Evolutionary conservation across 2,329 filamentous ascomycete species (phyloP).

Genomic region (Aspergillus sp.): DNA sequence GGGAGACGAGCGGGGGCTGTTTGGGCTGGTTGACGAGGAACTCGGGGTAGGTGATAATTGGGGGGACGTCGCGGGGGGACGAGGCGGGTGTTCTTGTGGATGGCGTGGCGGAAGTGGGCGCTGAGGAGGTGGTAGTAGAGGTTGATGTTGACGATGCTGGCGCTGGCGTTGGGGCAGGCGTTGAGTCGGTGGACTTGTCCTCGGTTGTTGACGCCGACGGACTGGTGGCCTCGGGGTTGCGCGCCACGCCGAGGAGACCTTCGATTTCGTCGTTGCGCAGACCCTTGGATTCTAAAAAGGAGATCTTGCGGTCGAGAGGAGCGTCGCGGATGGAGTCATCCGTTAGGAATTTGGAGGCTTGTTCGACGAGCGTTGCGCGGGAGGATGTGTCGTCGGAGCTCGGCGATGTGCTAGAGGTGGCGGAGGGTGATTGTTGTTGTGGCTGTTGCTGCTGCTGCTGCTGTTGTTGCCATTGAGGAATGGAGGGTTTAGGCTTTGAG

Average conservation of each 20-base stretch:
- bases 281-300: slow-evolving; percentile 76
- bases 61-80: slow-evolving; percentile 48
- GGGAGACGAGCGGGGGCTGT: slow-evolving; percentile 59
- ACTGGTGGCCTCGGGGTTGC: slow-evolving; percentile 28
- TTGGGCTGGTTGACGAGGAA: slow-evolving; percentile 59
- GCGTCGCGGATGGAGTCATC: slow-evolving; percentile 70
- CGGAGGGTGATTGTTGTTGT: slow-evolving; percentile 16
- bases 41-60: slow-evolving; percentile 66
- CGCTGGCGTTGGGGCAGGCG: slow-evolving; percentile 14
- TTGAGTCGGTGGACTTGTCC: slow-evolving; percentile 16
- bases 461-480: slow-evolving; percentile 39
- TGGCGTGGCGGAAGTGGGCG: slow-evolving; percentile 7
- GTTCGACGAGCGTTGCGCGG: slow-evolving; percentile 52
- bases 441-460: slow-evolving; percentile 29
- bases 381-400: slow-evolving; percentile 23
- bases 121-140: not conserved
- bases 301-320: slow-evolving; percentile 67
- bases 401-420: slow-evolving; percentile 21
- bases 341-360: slow-evolving; percentile 72
- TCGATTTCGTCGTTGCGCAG: slow-evolving; percentile 66
- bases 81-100: slow-evolving; percentile 9
- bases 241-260: slow-evolving; percentile 54
- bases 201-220: slow-evolving; percentile 11
- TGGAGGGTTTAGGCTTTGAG: slow-evolving; percentile 31
- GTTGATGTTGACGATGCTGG: not conserved